These are phyloP conservation scores for Blastocladiella emersonii DNA, from an alignment of 371 early-diverging fungal species.

Conservation along the genomic window DNA sequence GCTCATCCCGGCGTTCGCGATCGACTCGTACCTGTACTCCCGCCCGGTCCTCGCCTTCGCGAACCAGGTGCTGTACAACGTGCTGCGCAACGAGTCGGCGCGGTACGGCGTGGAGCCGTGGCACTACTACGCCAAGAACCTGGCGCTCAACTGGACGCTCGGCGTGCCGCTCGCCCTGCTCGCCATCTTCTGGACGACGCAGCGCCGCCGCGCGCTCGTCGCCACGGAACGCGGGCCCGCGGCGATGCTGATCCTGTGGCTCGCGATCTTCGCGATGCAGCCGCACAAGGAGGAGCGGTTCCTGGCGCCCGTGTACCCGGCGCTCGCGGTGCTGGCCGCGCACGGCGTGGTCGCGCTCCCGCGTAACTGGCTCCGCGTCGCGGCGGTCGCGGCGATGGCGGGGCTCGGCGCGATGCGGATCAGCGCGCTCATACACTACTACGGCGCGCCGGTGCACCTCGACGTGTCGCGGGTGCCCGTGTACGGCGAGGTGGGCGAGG, in stretches of 20 bases:
- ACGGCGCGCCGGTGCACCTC: constrained; percentile 47
- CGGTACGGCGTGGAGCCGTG: constrained; percentile 89
- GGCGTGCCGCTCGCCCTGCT: constrained; percentile 46
- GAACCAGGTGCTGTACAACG: constrained; percentile 83
- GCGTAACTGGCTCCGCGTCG: neutral
- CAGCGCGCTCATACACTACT: constrained; percentile 39
- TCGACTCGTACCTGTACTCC: constrained; percentile 65
- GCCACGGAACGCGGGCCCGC: neutral
- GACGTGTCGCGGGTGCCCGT: constrained; percentile 15
- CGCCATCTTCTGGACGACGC: neutral
- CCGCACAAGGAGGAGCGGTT: constrained; percentile 96
- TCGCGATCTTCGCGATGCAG: constrained; percentile 62
- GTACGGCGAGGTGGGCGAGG: neutral
- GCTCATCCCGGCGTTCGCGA: constrained; percentile 39
- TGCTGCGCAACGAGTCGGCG: constrained; percentile 64
- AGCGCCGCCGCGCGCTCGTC: neutral
- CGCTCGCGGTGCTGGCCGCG: constrained; percentile 64
- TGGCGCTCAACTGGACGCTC: constrained; percentile 76
- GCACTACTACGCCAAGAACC: constrained; percentile 77
- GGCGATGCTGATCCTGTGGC: constrained; percentile 43
- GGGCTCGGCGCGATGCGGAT: constrained; percentile 48
- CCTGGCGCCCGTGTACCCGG: constrained; percentile 81
- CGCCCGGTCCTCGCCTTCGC: constrained; percentile 52
- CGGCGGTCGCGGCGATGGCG: constrained; percentile 23
- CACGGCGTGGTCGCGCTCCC: constrained; percentile 40